Evolutionary conservation across 305 asterid species (phyloP), one percentile per base, ranked within the genome.

Genomic region (Fraxinus angustifolia): DNA sequence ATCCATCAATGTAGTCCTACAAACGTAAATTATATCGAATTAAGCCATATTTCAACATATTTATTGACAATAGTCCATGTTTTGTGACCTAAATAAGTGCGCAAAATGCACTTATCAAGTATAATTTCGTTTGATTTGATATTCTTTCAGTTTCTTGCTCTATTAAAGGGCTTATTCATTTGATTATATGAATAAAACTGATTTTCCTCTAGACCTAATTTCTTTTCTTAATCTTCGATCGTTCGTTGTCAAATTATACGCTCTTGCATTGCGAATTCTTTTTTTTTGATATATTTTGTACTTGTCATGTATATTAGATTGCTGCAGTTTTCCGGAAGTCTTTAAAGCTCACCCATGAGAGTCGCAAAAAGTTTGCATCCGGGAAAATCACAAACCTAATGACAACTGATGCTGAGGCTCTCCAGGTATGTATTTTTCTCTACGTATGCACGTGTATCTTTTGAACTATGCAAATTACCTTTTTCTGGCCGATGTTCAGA

Each of bases 271-370:
- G 60, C 21, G 60, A 48, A 14, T 16, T 14, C 21, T 48, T 4
- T 16, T 75, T 75, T 74, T 67, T 75, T 81, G 60, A 38, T 26
- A 33, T 53, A 28, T 80, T 83, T 83, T 68, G 80, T 65, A 82
- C 71, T 10, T 78, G 31, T 50, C 50, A 70, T 88, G 74, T 78
- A 84, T 85, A 87, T 67, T 86, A 96, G 99, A 85, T 96, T 73
- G 98, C 99, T 85, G 97, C 98, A 71, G 95, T 96, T 88, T 94
- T 96, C 82, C 94, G 98, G 45, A 96, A 96, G 88, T 89, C 99
- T 16, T 84, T 96, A 73, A 93, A 91, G 90, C 86, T 96, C 86
- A 94, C 97, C 73, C 97, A 96, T 84, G 99, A 92, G 90, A 92
- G 98, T 88, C 98, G 97, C 75, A 92, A 91, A 87, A 87, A 73